Evolutionary conservation across 306 rosid genomes (phyloP).

Genomic region (Fagus sylvatica): DNA sequence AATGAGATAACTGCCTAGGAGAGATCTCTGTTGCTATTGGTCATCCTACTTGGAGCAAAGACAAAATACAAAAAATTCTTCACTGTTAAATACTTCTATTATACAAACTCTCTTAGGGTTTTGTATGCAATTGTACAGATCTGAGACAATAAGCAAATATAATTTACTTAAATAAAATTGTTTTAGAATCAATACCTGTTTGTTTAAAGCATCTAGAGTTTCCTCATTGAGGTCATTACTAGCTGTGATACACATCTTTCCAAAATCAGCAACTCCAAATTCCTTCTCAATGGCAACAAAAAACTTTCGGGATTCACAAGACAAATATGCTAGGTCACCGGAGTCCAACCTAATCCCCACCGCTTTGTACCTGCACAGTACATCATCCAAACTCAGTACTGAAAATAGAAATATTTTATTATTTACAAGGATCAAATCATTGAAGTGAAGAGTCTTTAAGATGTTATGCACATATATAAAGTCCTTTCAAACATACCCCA

Average conservation of each 20-base stretch:
- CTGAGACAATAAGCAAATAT: slow-evolving; percentile 12
- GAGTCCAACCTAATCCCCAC: slow-evolving; percentile 88
- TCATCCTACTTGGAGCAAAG: background rate
- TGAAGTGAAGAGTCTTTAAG: slow-evolving; percentile 14
- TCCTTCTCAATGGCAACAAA: slow-evolving; percentile 69
- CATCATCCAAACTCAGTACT: slow-evolving; percentile 35
- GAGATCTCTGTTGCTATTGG: background rate
- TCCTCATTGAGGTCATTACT: slow-evolving; percentile 97
- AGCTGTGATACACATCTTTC: slow-evolving; percentile 69
- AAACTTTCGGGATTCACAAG: slow-evolving; percentile 72
- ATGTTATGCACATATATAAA: slow-evolving; percentile 1
- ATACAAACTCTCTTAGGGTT: background rate
- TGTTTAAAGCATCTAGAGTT: slow-evolving; percentile 93
- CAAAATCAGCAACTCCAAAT: slow-evolving; percentile 63
- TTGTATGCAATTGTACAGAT: background rate
- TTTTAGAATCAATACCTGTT: slow-evolving; percentile 60
- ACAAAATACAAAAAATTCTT: too few species aligned
- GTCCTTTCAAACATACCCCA: slow-evolving; percentile 62
- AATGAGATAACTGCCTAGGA: slow-evolving; percentile 4
- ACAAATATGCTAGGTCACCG: slow-evolving; percentile 91
- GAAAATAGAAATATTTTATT: slow-evolving; percentile 4
- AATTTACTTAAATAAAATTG: slow-evolving; percentile 2
- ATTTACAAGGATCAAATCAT: slow-evolving; percentile 8
- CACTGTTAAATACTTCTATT: background rate
- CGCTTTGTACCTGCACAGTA: slow-evolving; percentile 72